Percentiles rank a stretch among this genome's conserved stretches.
Conservation (phyloP, 2,329 filamentous ascomycete genomes). For the Chrysosporium queenslandicum region DNA sequence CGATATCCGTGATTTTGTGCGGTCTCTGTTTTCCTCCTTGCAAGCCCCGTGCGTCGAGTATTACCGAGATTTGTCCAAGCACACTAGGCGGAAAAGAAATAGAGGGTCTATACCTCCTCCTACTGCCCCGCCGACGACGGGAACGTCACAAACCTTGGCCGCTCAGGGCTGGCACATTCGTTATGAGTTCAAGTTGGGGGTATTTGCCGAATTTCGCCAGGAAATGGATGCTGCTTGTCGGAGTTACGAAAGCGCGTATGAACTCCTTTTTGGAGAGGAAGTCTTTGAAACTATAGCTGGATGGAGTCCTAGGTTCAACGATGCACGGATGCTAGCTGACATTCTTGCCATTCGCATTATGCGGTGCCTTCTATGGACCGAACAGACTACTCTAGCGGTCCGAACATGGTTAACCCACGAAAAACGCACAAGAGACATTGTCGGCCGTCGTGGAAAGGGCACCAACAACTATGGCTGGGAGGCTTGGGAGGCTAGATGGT, state of each 20-base stretch:
- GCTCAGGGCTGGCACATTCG: conserved; percentile 82
- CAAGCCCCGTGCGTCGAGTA: conserved; percentile 74
- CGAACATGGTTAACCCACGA: conserved; percentile 72
- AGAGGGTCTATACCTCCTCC: conserved; percentile 68
- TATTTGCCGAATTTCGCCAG: conserved; percentile 86
- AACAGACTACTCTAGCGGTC: conserved; percentile 67
- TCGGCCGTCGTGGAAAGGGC: conserved; percentile 75
- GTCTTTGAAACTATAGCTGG: conserved; percentile 79
- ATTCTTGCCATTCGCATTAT: conserved; percentile 68
- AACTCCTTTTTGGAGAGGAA: conserved; percentile 69
- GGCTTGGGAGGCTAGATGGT: conserved; percentile 78
- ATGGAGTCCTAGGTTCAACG: conserved; percentile 85
- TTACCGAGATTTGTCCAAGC: conserved; percentile 88
- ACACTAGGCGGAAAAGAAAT: conserved; percentile 76
- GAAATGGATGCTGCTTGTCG: conserved; percentile 81
- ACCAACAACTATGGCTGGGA: conserved; percentile 86
- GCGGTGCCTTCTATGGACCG: conserved; percentile 71
- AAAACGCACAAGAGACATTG: conserved; percentile 60
- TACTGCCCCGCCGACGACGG: conserved; percentile 69
- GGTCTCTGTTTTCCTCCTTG: conserved; percentile 60
- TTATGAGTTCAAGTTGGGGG: conserved; percentile 86
- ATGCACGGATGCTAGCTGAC: conserved; percentile 81
- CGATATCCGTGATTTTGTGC: conserved; percentile 64
- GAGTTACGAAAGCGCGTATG: conserved; percentile 80
- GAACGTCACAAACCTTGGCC: conserved; percentile 77